Evolutionary conservation across 106 monocot species (phyloP).

Genomic region (Phalaenopsis equestris): DNA sequence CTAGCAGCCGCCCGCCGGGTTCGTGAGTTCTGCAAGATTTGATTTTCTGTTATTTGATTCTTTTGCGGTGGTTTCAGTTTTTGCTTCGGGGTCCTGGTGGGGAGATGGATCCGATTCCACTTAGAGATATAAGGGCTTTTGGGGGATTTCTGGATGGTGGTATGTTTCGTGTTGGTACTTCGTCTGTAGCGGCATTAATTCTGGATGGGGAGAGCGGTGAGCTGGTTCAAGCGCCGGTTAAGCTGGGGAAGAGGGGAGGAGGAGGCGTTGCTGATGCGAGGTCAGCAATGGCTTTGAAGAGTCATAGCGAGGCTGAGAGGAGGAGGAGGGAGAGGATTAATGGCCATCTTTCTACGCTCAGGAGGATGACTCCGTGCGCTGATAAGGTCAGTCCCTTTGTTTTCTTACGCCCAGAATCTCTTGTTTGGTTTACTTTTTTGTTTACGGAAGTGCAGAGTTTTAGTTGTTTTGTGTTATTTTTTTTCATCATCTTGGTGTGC

Average conservation of each 20-base stretch:
- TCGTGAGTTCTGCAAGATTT: background rate
- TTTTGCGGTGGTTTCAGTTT: background rate
- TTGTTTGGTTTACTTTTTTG: background rate
- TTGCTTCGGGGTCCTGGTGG: background rate
- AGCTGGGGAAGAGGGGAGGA: constrained; percentile 8
- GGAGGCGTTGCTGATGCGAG: constrained; percentile 12
- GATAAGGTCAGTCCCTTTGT: constrained; percentile 26
- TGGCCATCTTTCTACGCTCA: constrained; percentile 39
- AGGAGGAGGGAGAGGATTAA: constrained; percentile 72
- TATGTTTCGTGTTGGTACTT: background rate
- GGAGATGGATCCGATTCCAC: constrained; percentile 24
- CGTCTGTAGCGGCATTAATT: constrained; percentile 13
- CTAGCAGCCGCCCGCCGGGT: constrained; percentile 22
- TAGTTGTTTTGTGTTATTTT: background rate
- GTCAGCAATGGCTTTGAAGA: constrained; percentile 48
- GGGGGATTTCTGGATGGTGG: constrained; percentile 9
- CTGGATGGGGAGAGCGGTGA: constrained; percentile 23
- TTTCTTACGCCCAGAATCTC: background rate
- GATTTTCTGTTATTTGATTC: background rate
- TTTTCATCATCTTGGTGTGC: background rate
- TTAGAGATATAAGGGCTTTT: constrained; percentile 12
- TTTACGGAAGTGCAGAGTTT: background rate
- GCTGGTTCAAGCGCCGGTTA: constrained; percentile 12
- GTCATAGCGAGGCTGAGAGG: constrained; percentile 67
- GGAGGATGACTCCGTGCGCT: constrained; percentile 35